Conservation (phyloP, 2,329 filamentous ascomycete species). For the Trichoderma semiorbis region DNA sequence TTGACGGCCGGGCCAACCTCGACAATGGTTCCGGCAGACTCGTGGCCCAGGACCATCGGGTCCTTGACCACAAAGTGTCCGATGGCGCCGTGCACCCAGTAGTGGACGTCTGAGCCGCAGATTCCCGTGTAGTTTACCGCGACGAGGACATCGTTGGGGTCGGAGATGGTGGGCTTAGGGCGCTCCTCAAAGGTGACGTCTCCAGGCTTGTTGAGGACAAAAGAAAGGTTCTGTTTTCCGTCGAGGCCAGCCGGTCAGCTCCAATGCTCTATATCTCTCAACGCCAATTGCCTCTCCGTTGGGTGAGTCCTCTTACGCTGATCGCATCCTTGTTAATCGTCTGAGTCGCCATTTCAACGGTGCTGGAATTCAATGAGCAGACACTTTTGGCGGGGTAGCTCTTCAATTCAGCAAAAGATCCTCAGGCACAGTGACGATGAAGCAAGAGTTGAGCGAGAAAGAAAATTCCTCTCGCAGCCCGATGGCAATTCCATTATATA, state of each 20-base stretch:
- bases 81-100: conserved; percentile 84
- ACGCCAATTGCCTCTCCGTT: background rate
- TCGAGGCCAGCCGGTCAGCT: conserved; percentile 16
- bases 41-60: conserved; percentile 75
- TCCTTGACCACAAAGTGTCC: conserved; percentile 79
- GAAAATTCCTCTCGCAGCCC: background rate
- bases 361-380: background rate
- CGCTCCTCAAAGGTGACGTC: conserved; percentile 73
- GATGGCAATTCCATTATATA: conserved; percentile 2
- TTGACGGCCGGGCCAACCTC: conserved; percentile 63
- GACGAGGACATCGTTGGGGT: conserved; percentile 73
- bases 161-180: conserved; percentile 64
- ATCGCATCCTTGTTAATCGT: conserved; percentile 28
- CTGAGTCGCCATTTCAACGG: conserved; percentile 24
- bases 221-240: conserved; percentile 67
- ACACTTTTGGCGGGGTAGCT: conserved; percentile 2
- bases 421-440: conserved; percentile 2
- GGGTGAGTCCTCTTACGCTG: conserved; percentile 25
- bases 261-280: background rate
- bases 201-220: conserved; percentile 73
- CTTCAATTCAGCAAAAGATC: background rate
- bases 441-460: background rate
- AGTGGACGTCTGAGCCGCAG: conserved; percentile 84
- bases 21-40: conserved; percentile 74
- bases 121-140: conserved; percentile 83